Percentiles rank a stretch among this genome's conserved stretches.
Evolutionary conservation across 1,139 yeast genomes (phyloP).

Genomic region (Hansenula sp.): DNA sequence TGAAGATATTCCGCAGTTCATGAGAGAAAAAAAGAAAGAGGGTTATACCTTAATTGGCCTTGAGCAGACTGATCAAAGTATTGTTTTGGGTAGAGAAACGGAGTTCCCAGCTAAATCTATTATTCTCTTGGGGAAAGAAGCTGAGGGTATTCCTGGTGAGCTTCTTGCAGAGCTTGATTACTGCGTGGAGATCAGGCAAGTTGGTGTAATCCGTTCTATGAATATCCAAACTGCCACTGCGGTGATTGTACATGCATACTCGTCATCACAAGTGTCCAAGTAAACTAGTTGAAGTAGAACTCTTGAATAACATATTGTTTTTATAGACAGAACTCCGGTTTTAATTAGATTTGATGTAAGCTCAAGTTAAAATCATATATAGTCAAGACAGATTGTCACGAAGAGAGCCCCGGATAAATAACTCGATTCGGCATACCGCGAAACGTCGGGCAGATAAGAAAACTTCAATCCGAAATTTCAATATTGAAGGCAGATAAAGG

Average conservation of each 20-base stretch:
- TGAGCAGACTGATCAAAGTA: constrained; percentile 88
- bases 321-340: too few species aligned
- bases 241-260: constrained; percentile 86
- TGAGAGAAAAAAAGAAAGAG: constrained; percentile 61
- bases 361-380: too few species aligned
- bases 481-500: too few species aligned
- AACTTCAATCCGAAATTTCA: too few species aligned
- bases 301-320: too few species aligned
- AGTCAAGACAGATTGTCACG: too few species aligned
- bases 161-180: constrained; percentile 76
- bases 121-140: constrained; percentile 78
- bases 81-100: constrained; percentile 58
- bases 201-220: constrained; percentile 91
- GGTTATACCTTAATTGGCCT: constrained; percentile 88
- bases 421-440: too few species aligned
- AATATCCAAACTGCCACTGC: constrained; percentile 97
- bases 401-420: too few species aligned
- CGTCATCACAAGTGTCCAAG: constrained; percentile 27
- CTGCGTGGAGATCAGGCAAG: constrained; percentile 89
- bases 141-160: constrained; percentile 90
- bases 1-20: constrained; percentile 48
- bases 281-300: too few species aligned
- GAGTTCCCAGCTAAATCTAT: constrained; percentile 77
- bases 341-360: too few species aligned
- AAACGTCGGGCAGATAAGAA: too few species aligned